phyloP scores from a whole-genome alignment of 139 green algal species.

The Raphidocelis subcapitata region DNA sequence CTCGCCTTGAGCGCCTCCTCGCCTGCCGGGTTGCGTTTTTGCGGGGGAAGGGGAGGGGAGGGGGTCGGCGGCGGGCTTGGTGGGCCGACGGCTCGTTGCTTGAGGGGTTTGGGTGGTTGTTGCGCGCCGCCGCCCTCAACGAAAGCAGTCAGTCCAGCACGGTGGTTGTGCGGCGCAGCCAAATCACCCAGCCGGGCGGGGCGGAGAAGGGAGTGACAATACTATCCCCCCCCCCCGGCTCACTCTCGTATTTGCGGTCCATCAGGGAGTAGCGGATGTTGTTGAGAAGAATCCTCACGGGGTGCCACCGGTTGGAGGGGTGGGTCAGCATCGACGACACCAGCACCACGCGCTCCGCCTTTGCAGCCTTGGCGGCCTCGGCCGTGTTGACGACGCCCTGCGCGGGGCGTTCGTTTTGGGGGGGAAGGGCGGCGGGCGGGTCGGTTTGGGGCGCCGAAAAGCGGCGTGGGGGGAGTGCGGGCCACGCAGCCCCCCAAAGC shows the following conservation, averaged over 20 bases:
- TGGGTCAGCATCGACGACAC: constrained; percentile 61
- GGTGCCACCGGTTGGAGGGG: constrained; percentile 57
- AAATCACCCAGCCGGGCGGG: no score
- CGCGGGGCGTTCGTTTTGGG: background rate
- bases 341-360: constrained; percentile 46
- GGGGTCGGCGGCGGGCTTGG: no score
- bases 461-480: no score
- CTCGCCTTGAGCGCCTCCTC: constrained; percentile 55
- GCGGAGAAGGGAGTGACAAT: no score
- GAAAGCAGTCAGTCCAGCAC: no score
- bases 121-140: no score
- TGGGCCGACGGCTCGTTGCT: no score
- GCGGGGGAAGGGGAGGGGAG: no score
- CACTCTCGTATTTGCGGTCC: constrained; percentile 67
- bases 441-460: background rate
- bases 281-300: constrained; percentile 70
- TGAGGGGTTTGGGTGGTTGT: no score
- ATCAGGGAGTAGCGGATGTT: constrained; percentile 69
- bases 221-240: background rate
- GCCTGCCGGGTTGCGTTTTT: no score
- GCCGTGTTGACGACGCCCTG: constrained; percentile 60
- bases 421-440: background rate
- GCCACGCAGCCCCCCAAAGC: no score
- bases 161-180: no score
- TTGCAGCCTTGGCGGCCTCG: constrained; percentile 28